A percentile compares a stretch with the other conserved stretches of the same genome.
Conservation (phyloP, 2,329 filamentous ascomycete species). For the Sporothrix variecibatus region DNA sequence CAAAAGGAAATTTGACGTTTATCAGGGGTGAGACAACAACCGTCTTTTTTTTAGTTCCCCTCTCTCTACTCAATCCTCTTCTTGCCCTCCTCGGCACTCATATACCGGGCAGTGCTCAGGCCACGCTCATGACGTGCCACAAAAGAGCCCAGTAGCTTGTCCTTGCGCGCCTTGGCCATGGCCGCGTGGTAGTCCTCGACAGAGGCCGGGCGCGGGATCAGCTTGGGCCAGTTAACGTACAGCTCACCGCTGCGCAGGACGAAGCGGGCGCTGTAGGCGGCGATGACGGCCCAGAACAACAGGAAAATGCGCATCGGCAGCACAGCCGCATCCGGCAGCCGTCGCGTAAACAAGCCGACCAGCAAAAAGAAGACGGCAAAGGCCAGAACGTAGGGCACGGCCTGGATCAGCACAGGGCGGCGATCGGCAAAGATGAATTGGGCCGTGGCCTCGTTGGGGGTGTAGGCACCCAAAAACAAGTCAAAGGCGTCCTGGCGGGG, state of each 20-base stretch:
- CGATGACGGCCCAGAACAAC: conserved; percentile 72
- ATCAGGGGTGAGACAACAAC: no score
- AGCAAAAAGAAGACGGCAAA: conserved; percentile 84
- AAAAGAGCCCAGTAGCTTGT: conserved; percentile 76
- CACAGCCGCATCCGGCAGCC: conserved; percentile 71
- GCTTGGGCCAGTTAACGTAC: conserved; percentile 97
- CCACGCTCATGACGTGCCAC: conserved; percentile 77
- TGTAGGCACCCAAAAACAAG: conserved; percentile 85
- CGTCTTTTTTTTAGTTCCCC: background rate
- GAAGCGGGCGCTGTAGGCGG: conserved; percentile 73
- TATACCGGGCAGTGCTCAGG: conserved; percentile 76
- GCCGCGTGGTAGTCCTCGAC: conserved; percentile 88
- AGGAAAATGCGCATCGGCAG: conserved; percentile 82
- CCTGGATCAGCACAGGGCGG: conserved; percentile 83
- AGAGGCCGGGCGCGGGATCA: conserved; percentile 85
- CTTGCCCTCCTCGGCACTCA: conserved; percentile 94
- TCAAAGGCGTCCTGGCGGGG: conserved; percentile 95
- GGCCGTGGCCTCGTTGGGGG: conserved; percentile 69
- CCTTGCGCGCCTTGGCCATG: conserved; percentile 77
- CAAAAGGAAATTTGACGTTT: background rate
- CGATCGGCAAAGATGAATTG: conserved; percentile 79
- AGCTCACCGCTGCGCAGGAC: conserved; percentile 84
- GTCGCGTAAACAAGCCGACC: conserved; percentile 71
- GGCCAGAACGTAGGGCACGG: conserved; percentile 87
- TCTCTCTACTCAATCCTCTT: conserved; percentile 81